Conservation (phyloP, 768 basidiomycete species). For the Naematelia encephala region DNA sequence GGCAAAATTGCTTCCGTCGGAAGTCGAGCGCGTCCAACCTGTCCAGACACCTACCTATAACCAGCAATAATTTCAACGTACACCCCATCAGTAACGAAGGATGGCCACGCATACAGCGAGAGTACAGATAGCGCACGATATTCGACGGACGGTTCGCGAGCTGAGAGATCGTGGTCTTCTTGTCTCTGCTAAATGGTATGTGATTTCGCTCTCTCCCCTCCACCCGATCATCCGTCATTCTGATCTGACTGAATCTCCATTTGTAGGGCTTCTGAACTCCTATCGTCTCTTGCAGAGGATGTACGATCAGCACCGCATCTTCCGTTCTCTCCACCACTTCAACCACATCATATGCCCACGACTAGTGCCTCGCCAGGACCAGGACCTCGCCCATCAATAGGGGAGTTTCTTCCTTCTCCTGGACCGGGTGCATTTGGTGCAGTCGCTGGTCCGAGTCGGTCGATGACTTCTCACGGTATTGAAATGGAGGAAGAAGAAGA, state of each 20-base stretch:
- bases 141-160: slow-evolving; percentile 33
- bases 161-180: slow-evolving; percentile 39
- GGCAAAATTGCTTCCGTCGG: neutral
- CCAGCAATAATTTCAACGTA: too few relatives aligned
- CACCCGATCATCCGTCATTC: neutral
- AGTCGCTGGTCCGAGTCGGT: slow-evolving; percentile 32
- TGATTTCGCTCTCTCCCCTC: too few relatives aligned
- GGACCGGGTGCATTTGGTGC: slow-evolving; percentile 30
- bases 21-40: neutral
- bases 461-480: slow-evolving; percentile 34
- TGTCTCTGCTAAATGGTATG: slow-evolving; percentile 40
- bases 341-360: slow-evolving; percentile 1
- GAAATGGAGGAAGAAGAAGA: slow-evolving; percentile 58
- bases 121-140: slow-evolving; percentile 39
- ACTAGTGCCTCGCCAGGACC: slow-evolving; percentile 14
- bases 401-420: slow-evolving; percentile 38
- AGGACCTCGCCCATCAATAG: slow-evolving; percentile 28
- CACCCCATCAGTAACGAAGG: too few relatives aligned
- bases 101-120: slow-evolving; percentile 13
- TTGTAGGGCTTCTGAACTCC: slow-evolving; percentile 37
- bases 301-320: slow-evolving; percentile 29
- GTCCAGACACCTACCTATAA: too few relatives aligned
- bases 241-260: neutral
- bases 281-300: slow-evolving; percentile 31
- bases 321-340: slow-evolving; percentile 40